Evolutionary conservation across 2,329 filamentous ascomycete genomes (phyloP).

Genomic region (Allantophomopsis lycopodina): DNA sequence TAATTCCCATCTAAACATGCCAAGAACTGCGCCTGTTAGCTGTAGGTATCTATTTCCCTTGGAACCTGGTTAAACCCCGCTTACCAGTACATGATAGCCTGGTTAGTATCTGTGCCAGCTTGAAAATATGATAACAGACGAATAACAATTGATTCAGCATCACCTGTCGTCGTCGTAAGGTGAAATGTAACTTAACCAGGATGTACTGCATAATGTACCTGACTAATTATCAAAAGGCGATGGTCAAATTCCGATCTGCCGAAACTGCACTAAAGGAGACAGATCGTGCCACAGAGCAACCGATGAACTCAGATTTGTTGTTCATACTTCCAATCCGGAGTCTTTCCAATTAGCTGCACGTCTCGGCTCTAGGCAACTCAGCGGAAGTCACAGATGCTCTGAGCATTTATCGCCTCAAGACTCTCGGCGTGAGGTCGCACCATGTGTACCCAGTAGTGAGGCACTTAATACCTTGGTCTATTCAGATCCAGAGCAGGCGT

Average conservation of each 20-base stretch:
- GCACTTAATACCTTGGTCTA: no score
- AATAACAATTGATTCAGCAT: not conserved
- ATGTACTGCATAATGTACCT: not conserved
- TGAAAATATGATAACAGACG: not conserved
- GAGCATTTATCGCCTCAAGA: no score
- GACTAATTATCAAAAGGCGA: constrained; percentile 1
- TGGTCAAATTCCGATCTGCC: not conserved
- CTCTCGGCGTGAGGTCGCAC: no score
- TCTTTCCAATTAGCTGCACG: not conserved
- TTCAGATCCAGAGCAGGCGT: not conserved
- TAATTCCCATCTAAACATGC: not conserved
- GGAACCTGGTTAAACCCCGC: not conserved
- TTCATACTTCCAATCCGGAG: constrained; percentile 2
- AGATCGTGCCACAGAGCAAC: not conserved
- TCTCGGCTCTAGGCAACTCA: not conserved
- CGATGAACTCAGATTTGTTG: constrained; percentile 2
- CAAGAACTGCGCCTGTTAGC: not conserved
- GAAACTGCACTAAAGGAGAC: not conserved
- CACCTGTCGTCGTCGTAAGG: constrained; percentile 1
- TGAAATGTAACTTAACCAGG: not conserved
- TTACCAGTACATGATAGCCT: not conserved
- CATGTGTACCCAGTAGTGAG: no score
- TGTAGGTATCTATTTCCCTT: not conserved
- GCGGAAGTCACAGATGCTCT: no score
- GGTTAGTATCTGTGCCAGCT: not conserved